These are phyloP conservation scores for Hordeum vulgare DNA, from an alignment of 176 grass and related monocot species.

Conservation along the genomic window MorexV3_pseudomolecules_assembly NC_058520.1:128619554-128620053, in stretches of 20 bases:
- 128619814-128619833: not conserved
- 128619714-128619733: not conserved
- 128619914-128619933: slow-evolving; percentile 3
- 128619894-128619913: not conserved
- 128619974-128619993: not conserved
- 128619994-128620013: not conserved
- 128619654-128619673: too few species aligned
- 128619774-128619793: not conserved
- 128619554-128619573: not conserved
- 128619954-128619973: not conserved
- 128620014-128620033: slow-evolving; percentile 3
- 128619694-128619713: not conserved
- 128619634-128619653: not conserved
- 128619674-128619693: not conserved
- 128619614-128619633: not conserved
- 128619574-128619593: too few species aligned
- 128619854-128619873: not conserved
- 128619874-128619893: not conserved
- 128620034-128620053: not conserved
- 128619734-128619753: not conserved
- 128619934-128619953: not conserved
- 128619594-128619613: too few species aligned
- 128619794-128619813: not conserved
- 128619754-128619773: not conserved
- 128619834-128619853: not conserved